Base-by-base conservation (phyloP, 2,329 filamentous ascomycete species). In the Xylaria sp. region DNA sequence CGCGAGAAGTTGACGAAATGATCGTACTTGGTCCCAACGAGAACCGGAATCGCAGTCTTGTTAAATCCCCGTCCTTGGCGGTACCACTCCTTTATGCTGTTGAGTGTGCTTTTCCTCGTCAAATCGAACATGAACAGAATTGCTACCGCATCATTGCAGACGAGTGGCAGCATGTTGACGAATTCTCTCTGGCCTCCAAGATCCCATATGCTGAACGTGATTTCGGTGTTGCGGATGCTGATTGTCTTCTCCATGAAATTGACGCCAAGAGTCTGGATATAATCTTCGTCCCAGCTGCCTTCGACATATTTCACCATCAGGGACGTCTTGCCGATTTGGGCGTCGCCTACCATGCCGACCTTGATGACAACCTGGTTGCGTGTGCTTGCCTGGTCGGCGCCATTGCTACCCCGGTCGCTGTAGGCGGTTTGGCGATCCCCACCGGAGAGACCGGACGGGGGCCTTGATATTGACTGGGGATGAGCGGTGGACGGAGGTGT, bases 181-280 rank as follows among this genome's bases (percentile, higher is more conserved):
- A 99, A 99, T 83, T 99, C 96, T 78, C 96, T 91, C 85, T 99
- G 96, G 73, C 96, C 96, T 76, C 96, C 96, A 65, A 99, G 84
- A 85, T 99, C 96, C 96, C 96, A 99, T 79, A 99, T 99, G 70
- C 94, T 97, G 83, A 99, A 99, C 52, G 96, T 99, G 81, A 99
- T 99, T 83, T 99, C 96, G 18, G 96, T 99, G 83, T 99, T 99
- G 71, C 96, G 92, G 82, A 99, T 99, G 72, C 94, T 97, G 79
- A 99, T 99, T 44, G 96, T 99, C 87, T 99, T 99, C 82, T 99
- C 96, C 96, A 99, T 99, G 83, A 99, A 99, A 82, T 99, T 99
- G 82, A 99, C 96, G 74, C 96, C 96, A 54, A 99, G 85, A 25
- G 96, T 99, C 83, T 99, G 96, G 78, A 99, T 99, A 82, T 99